Base-by-base conservation (phyloP, 2,329 filamentous ascomycete species). In the Sporothrix dimorphospora region DNA sequence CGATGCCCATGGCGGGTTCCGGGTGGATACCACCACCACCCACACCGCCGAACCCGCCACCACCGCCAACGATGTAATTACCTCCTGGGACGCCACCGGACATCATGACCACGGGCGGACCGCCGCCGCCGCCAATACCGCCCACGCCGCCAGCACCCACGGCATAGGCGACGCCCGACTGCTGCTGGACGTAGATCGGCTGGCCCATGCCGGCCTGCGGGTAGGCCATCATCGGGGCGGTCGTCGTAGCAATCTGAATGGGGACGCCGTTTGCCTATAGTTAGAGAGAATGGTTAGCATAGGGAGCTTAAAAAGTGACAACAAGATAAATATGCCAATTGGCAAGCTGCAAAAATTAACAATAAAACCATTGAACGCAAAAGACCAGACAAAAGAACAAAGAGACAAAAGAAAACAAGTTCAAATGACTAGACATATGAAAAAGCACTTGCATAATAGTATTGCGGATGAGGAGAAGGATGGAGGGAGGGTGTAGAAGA, bases 1-100 rank as follows among this genome's bases (percentile, higher is more conserved):
- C 87, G 69, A 88, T 76, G 71, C 87, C 83, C 79, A 85, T 79
- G 73, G 87, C 82, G 74, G 79, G 76, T 59, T 89, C 85, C n/a
- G 84, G 82, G 74, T 81, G 78, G 63, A 81, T 76, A 49, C 49
- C 49, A 11, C 67, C 67, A 49, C 49, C 49, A 11, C 67, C 67
- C 34, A 66, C 47, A n/a, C 57, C 59, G 14, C 59, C 67, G 55
- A 70, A 19, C 38, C 57, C 47, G 21, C 59, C 59, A 19, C 16
- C 27, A 16, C 57, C 49, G 42, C 51, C 45, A 59, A 73, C 72
- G 78, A 81, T 34, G 51, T 55, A 47, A 30, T 57, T 59, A 53
- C 70, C 70, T 42, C 61, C 61, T n/a, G 71, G 69, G 59, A 71
- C 57, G 11, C 70, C 69, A 27, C 73, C 73, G 19, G 73, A 65